phyloP scores from a whole-genome alignment of 2,329 filamentous ascomycete species.

The Ceratocystis alfenasii region DNA sequence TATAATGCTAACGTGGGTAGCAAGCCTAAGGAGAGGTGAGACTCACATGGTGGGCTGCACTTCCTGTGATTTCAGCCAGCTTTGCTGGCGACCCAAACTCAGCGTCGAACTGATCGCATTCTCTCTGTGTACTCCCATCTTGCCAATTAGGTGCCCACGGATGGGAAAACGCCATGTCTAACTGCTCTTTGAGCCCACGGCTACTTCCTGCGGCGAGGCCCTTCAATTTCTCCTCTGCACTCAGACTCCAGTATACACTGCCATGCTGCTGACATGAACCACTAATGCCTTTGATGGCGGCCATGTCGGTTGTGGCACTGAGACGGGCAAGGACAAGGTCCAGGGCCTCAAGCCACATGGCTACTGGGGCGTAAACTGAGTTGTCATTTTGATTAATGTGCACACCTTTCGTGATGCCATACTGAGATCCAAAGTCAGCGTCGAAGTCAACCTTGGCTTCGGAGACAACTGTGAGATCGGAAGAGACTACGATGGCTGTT shows the following conservation, averaged over 20 bases:
- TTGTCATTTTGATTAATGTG: constrained; percentile 67
- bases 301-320: constrained; percentile 52
- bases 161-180: constrained; percentile 63
- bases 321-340: constrained; percentile 72
- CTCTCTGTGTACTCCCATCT: constrained; percentile 82
- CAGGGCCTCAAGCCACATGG: constrained; percentile 86
- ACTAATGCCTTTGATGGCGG: constrained; percentile 66
- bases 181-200: constrained; percentile 57
- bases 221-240: constrained; percentile 53
- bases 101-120: constrained; percentile 80
- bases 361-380: constrained; percentile 86
- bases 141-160: constrained; percentile 95
- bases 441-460: constrained; percentile 95
- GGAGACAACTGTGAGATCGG: constrained; percentile 65
- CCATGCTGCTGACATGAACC: constrained; percentile 96
- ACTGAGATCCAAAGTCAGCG: constrained; percentile 58
- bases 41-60: constrained; percentile 83
- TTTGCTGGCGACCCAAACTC: constrained; percentile 52
- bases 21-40: not conserved
- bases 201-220: constrained; percentile 42
- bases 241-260: constrained; percentile 78
- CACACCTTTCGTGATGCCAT: constrained; percentile 80
- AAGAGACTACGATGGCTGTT: constrained; percentile 68
- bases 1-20: not conserved
- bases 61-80: constrained; percentile 72